Conservation (phyloP, 495 filamentous ascomycete species). For the Penicillium tannophilum region DNA sequence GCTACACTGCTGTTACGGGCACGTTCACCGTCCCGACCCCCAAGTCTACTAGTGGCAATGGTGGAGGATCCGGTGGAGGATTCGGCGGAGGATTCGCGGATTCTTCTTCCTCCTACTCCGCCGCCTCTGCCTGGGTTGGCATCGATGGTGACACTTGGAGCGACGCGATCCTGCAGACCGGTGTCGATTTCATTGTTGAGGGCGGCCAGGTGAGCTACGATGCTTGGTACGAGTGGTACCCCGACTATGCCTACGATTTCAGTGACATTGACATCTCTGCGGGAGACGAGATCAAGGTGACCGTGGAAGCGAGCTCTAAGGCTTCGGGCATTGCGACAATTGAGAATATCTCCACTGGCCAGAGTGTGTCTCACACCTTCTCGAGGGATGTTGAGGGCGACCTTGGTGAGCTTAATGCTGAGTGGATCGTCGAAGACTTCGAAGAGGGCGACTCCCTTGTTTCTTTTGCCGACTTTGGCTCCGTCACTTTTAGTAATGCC, state of each 20-base stretch:
- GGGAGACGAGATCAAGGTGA: slow-evolving; percentile 57
- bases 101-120: slow-evolving; percentile 26
- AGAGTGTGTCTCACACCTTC: slow-evolving; percentile 51
- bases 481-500: slow-evolving; percentile 48
- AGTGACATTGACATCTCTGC: slow-evolving; percentile 47
- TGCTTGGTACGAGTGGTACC: slow-evolving; percentile 31
- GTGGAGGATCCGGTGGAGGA: not conserved
- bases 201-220: slow-evolving; percentile 40
- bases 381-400: slow-evolving; percentile 22
- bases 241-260: slow-evolving; percentile 56
- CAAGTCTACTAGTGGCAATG: slow-evolving; percentile 39
- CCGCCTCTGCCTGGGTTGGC: slow-evolving; percentile 59
- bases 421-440: slow-evolving; percentile 67
- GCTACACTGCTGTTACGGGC: slow-evolving; percentile 50
- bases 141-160: slow-evolving; percentile 59
- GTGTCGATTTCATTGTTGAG: slow-evolving; percentile 54
- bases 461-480: slow-evolving; percentile 55
- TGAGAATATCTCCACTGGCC: slow-evolving; percentile 52
- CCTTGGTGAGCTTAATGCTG: slow-evolving; percentile 48
- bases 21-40: slow-evolving; percentile 54
- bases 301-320: slow-evolving; percentile 47
- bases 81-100: too few species aligned
- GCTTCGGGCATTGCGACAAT: slow-evolving; percentile 50
- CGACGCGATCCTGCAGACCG: slow-evolving; percentile 58
- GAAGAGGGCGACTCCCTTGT: slow-evolving; percentile 44